Evolutionary conservation across 306 rosid species (phyloP).

Genomic region (Delonix regia): DNA sequence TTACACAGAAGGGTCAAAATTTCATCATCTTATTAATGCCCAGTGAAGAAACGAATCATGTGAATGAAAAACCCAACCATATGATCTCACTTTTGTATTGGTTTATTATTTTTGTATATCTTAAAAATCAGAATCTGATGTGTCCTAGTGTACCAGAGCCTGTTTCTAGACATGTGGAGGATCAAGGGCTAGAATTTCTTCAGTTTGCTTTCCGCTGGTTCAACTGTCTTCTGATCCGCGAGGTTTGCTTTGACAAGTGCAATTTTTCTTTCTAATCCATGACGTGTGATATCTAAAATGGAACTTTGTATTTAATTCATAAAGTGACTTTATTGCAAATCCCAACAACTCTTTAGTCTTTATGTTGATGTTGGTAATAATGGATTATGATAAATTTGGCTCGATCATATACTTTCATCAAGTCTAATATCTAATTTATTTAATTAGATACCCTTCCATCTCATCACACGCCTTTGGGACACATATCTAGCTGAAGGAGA

Average conservation of each 20-base stretch:
- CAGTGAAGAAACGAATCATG: slow-evolving; percentile 2
- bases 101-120: slow-evolving; percentile 9
- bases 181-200: slow-evolving; percentile 94
- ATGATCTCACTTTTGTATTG: slow-evolving; percentile 16
- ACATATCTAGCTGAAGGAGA: slow-evolving; percentile 99
- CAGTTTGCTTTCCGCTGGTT: slow-evolving; percentile 99
- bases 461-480: slow-evolving; percentile 97
- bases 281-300: slow-evolving; percentile 16
- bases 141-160: slow-evolving; percentile 58
- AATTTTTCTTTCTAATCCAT: slow-evolving; percentile 1
- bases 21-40: neutral
- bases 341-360: neutral
- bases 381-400: slow-evolving; percentile 14
- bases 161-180: slow-evolving; percentile 86
- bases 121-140: slow-evolving; percentile 39
- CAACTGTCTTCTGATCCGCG: slow-evolving; percentile 96
- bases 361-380: neutral
- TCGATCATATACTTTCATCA: slow-evolving; percentile 30
- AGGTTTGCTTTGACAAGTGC: slow-evolving; percentile 56
- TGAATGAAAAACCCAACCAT: slow-evolving; percentile 18
- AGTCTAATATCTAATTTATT: slow-evolving; percentile 41
- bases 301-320: neutral
- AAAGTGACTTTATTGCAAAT: neutral
- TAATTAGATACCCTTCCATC: slow-evolving; percentile 82
- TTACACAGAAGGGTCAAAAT: neutral